Percentiles rank a stretch among this genome's conserved stretches.
Evolutionary conservation across 768 basidiomycete species (phyloP).

Genomic region (Russula lepida): DNA sequence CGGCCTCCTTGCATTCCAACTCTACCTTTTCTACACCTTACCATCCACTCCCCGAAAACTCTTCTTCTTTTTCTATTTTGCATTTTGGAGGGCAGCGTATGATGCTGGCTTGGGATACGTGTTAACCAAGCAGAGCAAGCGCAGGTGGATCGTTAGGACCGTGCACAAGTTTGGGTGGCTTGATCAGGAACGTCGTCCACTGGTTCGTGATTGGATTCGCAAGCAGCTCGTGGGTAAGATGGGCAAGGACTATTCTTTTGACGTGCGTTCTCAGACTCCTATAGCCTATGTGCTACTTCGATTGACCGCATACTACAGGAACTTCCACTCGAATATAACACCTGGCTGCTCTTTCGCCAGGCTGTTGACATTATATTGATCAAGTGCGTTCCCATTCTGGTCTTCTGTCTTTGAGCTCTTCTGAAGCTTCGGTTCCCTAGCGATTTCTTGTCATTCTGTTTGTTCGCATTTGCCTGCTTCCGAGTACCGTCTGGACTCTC

Average conservation of each 20-base stretch:
- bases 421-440: constrained; percentile 33
- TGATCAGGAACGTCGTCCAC: constrained; percentile 58
- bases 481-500: constrained; percentile 77
- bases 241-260: constrained; percentile 90
- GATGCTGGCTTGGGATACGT: constrained; percentile 92
- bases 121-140: constrained; percentile 91
- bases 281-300: constrained; percentile 4
- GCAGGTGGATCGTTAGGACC: constrained; percentile 83
- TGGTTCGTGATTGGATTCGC: constrained; percentile 72
- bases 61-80: constrained; percentile 87
- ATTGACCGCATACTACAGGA: constrained; percentile 39
- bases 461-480: constrained; percentile 93
- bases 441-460: constrained; percentile 89
- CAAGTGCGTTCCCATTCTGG: constrained; percentile 50
- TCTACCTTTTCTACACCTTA: constrained; percentile 62
- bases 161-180: constrained; percentile 81
- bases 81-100: constrained; percentile 88
- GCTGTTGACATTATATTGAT: constrained; percentile 93
- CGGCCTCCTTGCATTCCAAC: constrained; percentile 66
- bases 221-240: constrained; percentile 85
- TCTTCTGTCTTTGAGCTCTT: background rate
- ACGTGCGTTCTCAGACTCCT: constrained; percentile 43
- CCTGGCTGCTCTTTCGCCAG: constrained; percentile 94
- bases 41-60: constrained; percentile 44
- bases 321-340: constrained; percentile 88